phyloP scores from a whole-genome alignment of 345 rosid genomes.

The Eucalyptus polybractea region DNA sequence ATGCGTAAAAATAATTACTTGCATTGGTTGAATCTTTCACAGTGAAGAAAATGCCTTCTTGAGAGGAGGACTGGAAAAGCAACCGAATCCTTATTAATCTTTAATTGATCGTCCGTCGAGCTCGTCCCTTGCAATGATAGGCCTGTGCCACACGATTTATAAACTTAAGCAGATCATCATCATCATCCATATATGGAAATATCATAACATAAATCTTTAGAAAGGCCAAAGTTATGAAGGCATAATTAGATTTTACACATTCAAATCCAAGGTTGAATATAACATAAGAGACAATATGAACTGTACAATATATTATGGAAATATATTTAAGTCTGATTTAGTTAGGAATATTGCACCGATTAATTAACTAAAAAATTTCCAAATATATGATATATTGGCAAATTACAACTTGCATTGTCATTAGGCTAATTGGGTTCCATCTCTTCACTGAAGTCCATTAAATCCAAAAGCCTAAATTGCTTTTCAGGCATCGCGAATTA shows the following conservation, averaged over 20 bases:
- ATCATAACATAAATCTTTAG: neutral
- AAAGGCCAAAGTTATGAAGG: neutral
- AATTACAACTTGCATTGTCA: neutral
- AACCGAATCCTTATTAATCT: neutral
- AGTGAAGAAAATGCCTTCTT: neutral
- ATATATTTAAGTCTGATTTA: neutral
- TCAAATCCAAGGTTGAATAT: neutral
- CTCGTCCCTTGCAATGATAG: neutral
- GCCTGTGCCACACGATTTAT: neutral
- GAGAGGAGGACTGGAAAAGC: neutral
- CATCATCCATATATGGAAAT: neutral
- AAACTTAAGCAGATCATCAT: neutral
- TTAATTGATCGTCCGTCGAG: neutral
- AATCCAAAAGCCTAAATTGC: neutral
- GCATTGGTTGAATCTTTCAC: neutral
- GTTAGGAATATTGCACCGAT: neutral
- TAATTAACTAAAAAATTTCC: neutral
- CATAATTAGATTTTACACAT: neutral
- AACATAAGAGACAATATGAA: neutral
- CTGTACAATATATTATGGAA: neutral
- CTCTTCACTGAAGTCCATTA: neutral
- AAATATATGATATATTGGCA: neutral
- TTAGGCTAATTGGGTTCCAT: neutral
- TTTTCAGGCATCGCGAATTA: neutral
- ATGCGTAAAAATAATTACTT: neutral